A percentile compares a stretch with the other conserved stretches of the same genome.
These are phyloP conservation scores for Boehmeria nivea DNA, from an alignment of 306 rosid species.

Conservation along the genomic window DNA sequence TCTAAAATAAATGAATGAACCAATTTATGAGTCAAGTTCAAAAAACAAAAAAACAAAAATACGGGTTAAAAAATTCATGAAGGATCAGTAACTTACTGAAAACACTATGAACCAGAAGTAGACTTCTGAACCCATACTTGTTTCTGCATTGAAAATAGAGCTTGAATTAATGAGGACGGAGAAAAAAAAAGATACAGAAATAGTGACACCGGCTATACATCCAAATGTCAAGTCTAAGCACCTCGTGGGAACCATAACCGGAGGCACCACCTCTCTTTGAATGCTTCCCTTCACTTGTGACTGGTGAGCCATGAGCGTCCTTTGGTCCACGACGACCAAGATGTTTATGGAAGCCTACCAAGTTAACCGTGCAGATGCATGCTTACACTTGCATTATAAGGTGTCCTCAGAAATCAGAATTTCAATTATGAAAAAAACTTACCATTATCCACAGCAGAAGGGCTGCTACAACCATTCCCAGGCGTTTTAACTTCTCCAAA, in stretches of 20 bases:
- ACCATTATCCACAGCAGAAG: constrained; percentile 49
- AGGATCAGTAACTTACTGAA: constrained; percentile 40
- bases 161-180: constrained; percentile 13
- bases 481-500: constrained; percentile 35
- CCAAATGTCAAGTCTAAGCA: constrained; percentile 24
- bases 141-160: constrained; percentile 44
- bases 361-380: background rate
- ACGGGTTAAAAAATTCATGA: no score
- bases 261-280: constrained; percentile 43
- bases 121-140: constrained; percentile 85
- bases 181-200: background rate
- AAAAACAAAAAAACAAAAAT: no score
- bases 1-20: no score
- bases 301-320: constrained; percentile 48
- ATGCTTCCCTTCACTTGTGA: constrained; percentile 54
- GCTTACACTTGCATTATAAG: background rate
- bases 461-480: constrained; percentile 35
- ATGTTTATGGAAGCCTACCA: constrained; percentile 52
- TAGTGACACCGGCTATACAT: background rate
- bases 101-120: constrained; percentile 55
- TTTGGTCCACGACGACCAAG: constrained; percentile 57
- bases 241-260: constrained; percentile 67
- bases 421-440: constrained; percentile 22
- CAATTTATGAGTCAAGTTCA: no score
- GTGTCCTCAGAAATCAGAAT: background rate